Evolutionary conservation across 2,329 filamentous ascomycete genomes (phyloP), one percentile per base, ranked within the genome.

Genomic region (Aspergillus sp.): DNA sequence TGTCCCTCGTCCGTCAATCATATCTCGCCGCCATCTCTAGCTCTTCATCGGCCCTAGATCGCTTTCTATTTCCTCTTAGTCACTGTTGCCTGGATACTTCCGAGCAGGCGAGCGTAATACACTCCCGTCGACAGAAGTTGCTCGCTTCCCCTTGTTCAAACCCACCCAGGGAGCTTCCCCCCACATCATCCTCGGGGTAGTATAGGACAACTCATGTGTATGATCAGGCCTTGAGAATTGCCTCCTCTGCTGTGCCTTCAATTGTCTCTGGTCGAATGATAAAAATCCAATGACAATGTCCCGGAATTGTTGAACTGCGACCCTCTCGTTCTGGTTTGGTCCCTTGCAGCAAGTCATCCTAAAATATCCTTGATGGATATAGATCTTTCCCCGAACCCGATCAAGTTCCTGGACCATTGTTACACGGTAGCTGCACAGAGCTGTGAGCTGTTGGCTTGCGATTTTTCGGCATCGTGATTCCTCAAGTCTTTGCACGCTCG

Each of bases 321-420:
- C 29, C 22, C 49, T 52, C 32, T 47, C 20, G n/a, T 52, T 55
- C 56, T 58, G 52, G 55, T 61, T 47, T 51, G 47, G 55, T 60
- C 46, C 46, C 47, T 46, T 57, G 49, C 54, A 49, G n/a, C 56
- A 52, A 56, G 10, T 47, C 46, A 56, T 46, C 39, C 26, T 42
- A 18, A 29, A 49, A 26, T 39, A 24, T 55, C 49, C 54, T 39
- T 32, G 45, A 53, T 52, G 52, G 56, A 55, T 49, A 54, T 61
- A 57, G 55, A 59, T 49, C 57, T 52, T 36, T 46, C n/a, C 24
- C n/a, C 39, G 12, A 29, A 32, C 32, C 24, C 22, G 45, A 32
- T 46, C 31, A 55, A 49, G 32, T 20, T 24, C 22, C 55, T 47
- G 18, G 24, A 12, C 26, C 24, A 52, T 24, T 12, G 53, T 54